These are phyloP conservation scores for Cubamyces sp. DNA, from an alignment of 768 basidiomycete genomes.

Conservation along the genomic window DNA sequence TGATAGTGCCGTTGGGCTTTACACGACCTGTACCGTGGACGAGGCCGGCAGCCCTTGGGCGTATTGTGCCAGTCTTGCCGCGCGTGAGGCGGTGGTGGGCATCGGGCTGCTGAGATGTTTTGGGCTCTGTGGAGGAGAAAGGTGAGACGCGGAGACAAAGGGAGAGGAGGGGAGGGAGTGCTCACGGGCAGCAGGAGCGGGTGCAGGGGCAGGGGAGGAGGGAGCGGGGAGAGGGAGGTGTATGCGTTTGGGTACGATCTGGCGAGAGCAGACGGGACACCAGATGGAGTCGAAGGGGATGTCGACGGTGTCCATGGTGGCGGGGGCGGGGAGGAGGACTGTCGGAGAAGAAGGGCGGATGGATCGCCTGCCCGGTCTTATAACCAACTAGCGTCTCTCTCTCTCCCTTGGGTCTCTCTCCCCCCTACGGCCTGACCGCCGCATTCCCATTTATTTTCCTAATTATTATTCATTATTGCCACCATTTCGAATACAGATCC, in stretches of 20 bases:
- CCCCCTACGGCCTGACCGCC: too few species aligned
- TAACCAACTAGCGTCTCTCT: constrained; percentile 18
- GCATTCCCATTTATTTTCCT: neutral
- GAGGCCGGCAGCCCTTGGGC: constrained; percentile 51
- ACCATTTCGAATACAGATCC: neutral
- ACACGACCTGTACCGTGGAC: constrained; percentile 69
- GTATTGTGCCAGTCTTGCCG: constrained; percentile 42
- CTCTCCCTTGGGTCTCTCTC: constrained; percentile 10
- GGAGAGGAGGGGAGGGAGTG: constrained; percentile 15
- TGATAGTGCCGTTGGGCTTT: constrained; percentile 60
- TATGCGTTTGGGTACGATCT: constrained; percentile 79
- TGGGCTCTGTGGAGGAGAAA: constrained; percentile 28
- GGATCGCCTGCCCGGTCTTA: constrained; percentile 22
- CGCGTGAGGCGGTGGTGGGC: constrained; percentile 33
- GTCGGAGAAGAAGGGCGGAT: constrained; percentile 27
- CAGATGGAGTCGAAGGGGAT: constrained; percentile 64
- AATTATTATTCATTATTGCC: constrained; percentile 9
- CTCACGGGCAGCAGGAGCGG: constrained; percentile 47
- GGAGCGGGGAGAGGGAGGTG: constrained; percentile 49
- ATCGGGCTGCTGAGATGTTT: constrained; percentile 32
- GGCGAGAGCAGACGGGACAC: constrained; percentile 80
- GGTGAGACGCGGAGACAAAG: constrained; percentile 20
- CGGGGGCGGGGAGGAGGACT: constrained; percentile 25
- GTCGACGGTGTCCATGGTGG: constrained; percentile 30
- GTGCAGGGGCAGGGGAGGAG: constrained; percentile 38